A percentile compares a stretch with the other conserved stretches of the same genome.
Conservation (phyloP, 768 basidiomycete species). For the Candolleomyces efflorescens region DNA sequence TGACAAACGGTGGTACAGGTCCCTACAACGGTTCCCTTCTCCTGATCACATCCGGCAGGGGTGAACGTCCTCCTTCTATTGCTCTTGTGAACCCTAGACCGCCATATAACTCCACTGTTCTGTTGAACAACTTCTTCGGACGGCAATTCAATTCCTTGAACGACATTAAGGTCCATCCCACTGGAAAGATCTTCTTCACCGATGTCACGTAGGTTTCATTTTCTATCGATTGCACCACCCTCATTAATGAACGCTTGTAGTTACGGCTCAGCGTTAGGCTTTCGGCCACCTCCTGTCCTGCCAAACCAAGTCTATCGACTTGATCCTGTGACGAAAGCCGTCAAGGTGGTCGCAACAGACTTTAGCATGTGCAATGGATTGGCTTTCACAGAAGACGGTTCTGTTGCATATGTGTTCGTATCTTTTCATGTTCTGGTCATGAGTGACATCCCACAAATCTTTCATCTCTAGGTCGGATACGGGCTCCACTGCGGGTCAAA, state of each 20-base stretch:
- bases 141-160: conserved; percentile 81
- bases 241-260: conserved; percentile 23
- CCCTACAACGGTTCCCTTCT: conserved; percentile 55
- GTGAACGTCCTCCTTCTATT: conserved; percentile 55
- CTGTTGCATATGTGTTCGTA: conserved; percentile 56
- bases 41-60: conserved; percentile 64
- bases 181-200: conserved; percentile 70
- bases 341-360: conserved; percentile 74
- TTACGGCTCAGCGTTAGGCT: conserved; percentile 61
- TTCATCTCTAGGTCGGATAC: conserved; percentile 44
- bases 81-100: conserved; percentile 59
- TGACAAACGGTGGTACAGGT: conserved; percentile 69
- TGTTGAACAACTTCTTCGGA: conserved; percentile 77
- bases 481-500: conserved; percentile 45
- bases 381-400: conserved; percentile 64
- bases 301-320: conserved; percentile 79
- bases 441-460: background rate
- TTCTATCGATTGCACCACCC: background rate
- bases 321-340: conserved; percentile 57
- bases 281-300: conserved; percentile 61
- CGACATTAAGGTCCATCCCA: conserved; percentile 73
- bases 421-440: background rate
- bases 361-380: conserved; percentile 73
- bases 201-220: conserved; percentile 49
- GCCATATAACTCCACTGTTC: conserved; percentile 63